Evolutionary conservation across 2,329 filamentous ascomycete species (phyloP).

Genomic region (Pseudogymnoascus sp.): DNA sequence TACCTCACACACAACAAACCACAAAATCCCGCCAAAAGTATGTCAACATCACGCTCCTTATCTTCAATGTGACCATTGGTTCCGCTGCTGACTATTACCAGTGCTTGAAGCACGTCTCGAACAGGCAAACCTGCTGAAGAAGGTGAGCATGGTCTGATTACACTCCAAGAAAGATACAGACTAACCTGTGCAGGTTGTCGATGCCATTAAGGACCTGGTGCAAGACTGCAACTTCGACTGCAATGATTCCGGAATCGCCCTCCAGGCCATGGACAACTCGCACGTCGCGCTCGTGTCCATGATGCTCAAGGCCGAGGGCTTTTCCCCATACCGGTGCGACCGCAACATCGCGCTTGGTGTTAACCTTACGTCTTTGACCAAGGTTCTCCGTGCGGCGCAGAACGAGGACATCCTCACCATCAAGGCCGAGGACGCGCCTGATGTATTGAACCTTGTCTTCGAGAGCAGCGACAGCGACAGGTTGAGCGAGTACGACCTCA

Average conservation of each 20-base stretch:
- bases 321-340: conserved; percentile 94
- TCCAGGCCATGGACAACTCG: conserved; percentile 99
- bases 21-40: conserved; percentile 3
- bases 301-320: conserved; percentile 93
- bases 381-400: conserved; percentile 89
- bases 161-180: conserved; percentile 2
- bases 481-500: conserved; percentile 97
- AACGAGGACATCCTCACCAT: conserved; percentile 91
- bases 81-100: conserved; percentile 11
- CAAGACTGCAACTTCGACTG: conserved; percentile 99
- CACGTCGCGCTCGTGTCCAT: conserved; percentile 98
- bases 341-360: conserved; percentile 97
- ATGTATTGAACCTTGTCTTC: conserved; percentile 91
- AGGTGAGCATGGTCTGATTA: conserved; percentile 45
- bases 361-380: conserved; percentile 92
- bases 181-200: conserved; percentile 63
- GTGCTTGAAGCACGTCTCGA: conserved; percentile 97
- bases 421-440: conserved; percentile 94
- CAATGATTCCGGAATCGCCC: conserved; percentile 97
- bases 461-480: conserved; percentile 84
- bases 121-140: conserved; percentile 90
- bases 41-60: not conserved
- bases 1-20: conserved; percentile 7
- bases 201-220: conserved; percentile 97
- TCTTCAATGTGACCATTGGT: not conserved